phyloP scores from a whole-genome alignment of 371 early-diverging fungal species.

The Saksenaea vasiformis region DNA sequence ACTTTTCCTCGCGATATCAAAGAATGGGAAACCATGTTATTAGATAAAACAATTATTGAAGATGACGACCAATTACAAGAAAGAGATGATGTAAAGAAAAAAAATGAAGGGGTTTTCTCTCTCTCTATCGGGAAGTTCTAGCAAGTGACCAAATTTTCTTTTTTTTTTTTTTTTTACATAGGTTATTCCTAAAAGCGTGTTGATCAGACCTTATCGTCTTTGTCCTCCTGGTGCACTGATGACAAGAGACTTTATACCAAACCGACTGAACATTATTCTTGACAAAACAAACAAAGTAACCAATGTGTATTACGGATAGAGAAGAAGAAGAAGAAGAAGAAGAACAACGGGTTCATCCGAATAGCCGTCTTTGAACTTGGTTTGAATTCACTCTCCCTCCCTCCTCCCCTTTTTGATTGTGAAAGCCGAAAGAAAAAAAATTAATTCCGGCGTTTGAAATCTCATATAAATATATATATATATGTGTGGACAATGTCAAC shows the following conservation, averaged over 20 bases:
- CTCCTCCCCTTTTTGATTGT: background rate
- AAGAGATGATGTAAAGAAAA: background rate
- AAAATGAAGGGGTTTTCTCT: too few species aligned
- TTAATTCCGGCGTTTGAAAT: too few species aligned
- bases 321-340: background rate
- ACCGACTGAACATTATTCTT: slow-evolving; percentile 13
- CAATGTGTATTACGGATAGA: slow-evolving; percentile 5
- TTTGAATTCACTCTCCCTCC: background rate
- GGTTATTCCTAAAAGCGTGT: background rate
- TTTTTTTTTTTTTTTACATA: too few species aligned
- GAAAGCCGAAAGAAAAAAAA: background rate
- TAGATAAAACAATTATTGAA: slow-evolving; percentile 13
- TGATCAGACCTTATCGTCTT: slow-evolving; percentile 1
- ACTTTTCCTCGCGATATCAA: background rate
- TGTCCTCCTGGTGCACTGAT: slow-evolving; percentile 1
- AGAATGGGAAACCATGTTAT: slow-evolving; percentile 9
- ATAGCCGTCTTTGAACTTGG: background rate
- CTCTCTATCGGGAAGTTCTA: too few species aligned
- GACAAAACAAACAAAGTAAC: slow-evolving; percentile 6
- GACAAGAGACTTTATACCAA: slow-evolving; percentile 15
- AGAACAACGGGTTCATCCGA: too few species aligned
- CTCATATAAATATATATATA: too few species aligned
- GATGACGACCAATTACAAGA: slow-evolving; percentile 3
- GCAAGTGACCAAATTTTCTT: too few species aligned
- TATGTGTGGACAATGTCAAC: too few species aligned